Conservation (phyloP, 73 alveolate genomes). For the Paramecium octaurelia region DNA sequence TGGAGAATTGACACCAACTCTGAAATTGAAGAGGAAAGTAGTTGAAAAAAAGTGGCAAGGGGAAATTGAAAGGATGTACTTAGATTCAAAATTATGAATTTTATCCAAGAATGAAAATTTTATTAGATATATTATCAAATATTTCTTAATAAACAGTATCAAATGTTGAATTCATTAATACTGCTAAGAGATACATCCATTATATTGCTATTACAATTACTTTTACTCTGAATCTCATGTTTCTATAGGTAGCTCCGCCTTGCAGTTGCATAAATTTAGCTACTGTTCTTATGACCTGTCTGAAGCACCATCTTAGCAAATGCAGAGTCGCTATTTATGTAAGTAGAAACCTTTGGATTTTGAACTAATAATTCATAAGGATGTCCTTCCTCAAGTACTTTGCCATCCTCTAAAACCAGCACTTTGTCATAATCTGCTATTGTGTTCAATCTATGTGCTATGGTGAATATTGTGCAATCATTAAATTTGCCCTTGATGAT, state of each 20-base stretch:
- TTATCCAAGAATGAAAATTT: background rate
- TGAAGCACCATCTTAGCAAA: slow-evolving; percentile 23
- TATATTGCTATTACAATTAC: background rate
- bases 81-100: slow-evolving; percentile 64
- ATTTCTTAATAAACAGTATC: background rate
- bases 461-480: slow-evolving; percentile 72
- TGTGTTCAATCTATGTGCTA: slow-evolving; percentile 80
- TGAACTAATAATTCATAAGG: slow-evolving; percentile 61
- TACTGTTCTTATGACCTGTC: slow-evolving; percentile 24
- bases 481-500: slow-evolving; percentile 66
- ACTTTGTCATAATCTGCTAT: slow-evolving; percentile 76
- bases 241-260: background rate
- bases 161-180: background rate
- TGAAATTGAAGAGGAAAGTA: slow-evolving; percentile 79
- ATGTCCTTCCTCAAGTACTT: slow-evolving; percentile 67
- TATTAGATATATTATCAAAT: background rate
- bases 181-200: background rate
- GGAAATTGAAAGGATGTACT: slow-evolving; percentile 73
- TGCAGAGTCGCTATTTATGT: background rate
- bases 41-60: slow-evolving; percentile 69
- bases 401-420: slow-evolving; percentile 71
- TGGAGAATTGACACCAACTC: slow-evolving; percentile 88
- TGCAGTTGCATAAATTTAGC: background rate
- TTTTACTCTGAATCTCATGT: background rate
- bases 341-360: background rate